These are phyloP conservation scores for Tylopilus rubrobrunneus DNA, from an alignment of 768 basidiomycete species.

Conservation along the genomic window DNA sequence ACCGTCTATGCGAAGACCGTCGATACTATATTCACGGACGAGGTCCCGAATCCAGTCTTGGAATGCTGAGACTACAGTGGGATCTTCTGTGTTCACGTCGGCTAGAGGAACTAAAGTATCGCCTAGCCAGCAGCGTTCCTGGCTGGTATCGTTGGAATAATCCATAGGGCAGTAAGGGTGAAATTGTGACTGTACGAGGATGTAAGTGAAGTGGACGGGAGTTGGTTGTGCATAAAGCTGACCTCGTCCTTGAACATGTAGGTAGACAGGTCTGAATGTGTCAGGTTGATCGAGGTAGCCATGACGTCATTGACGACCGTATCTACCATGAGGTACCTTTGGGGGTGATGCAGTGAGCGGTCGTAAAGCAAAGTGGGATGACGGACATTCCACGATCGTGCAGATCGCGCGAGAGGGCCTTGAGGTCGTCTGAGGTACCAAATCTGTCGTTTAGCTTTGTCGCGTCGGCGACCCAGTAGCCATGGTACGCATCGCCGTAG, in stretches of 20 bases:
- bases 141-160: conserved; percentile 64
- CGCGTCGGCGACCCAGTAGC: conserved; percentile 78
- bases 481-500: conserved; percentile 84
- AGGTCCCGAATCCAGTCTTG: conserved; percentile 65
- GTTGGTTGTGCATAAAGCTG: conserved; percentile 8
- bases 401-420: conserved; percentile 58
- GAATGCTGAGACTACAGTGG: conserved; percentile 58
- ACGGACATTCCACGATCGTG: conserved; percentile 70
- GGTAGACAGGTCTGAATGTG: conserved; percentile 48
- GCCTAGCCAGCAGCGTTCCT: conserved; percentile 82
- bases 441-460: conserved; percentile 65
- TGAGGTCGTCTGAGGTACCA: conserved; percentile 70
- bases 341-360: not conserved
- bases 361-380: not conserved
- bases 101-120: conserved; percentile 69
- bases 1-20: conserved; percentile 86
- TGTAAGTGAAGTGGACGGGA: conserved; percentile 2
- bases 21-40: conserved; percentile 69
- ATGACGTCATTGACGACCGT: conserved; percentile 86
- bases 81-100: conserved; percentile 74
- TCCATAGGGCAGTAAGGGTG: conserved; percentile 77
- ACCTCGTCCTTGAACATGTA: conserved; percentile 69
- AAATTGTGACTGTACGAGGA: conserved; percentile 49
- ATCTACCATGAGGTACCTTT: conserved; percentile 80
- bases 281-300: conserved; percentile 50